Evolutionary conservation across 768 basidiomycete genomes (phyloP).

Genomic region (Leccinellum albellum): DNA sequence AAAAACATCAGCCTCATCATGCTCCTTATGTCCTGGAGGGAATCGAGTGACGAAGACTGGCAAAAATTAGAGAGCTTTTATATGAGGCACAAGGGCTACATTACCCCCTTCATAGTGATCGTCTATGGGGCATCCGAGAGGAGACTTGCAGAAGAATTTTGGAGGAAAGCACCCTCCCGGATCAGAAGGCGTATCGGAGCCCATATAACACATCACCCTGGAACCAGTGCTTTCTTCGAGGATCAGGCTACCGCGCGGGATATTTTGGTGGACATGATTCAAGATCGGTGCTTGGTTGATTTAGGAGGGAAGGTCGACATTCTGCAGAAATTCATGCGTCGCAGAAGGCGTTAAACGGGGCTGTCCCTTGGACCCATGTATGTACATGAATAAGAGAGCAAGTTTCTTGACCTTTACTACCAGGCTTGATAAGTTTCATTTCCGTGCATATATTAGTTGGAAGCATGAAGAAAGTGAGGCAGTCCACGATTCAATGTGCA

Average conservation of each 20-base stretch:
- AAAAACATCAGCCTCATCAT: constrained; percentile 14
- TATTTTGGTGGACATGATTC: constrained; percentile 12
- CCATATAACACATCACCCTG: constrained; percentile 1
- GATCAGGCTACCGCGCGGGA: not conserved
- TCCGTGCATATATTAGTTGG: no score
- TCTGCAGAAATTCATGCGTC: no score
- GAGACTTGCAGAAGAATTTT: constrained; percentile 13
- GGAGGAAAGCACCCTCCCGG: constrained; percentile 11
- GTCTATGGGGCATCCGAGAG: constrained; percentile 7
- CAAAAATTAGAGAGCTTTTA: constrained; percentile 13
- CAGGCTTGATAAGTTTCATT: no score
- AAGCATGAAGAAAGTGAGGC: no score
- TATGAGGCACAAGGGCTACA: constrained; percentile 9
- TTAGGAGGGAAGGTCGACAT: not conserved
- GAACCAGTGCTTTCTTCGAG: no score
- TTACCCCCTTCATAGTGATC: constrained; percentile 21
- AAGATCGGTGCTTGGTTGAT: constrained; percentile 15
- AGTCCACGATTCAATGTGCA: no score
- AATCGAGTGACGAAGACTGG: constrained; percentile 8
- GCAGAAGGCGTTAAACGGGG: no score
- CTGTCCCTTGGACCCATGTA: no score
- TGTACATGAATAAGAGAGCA: no score
- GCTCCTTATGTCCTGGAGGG: not conserved
- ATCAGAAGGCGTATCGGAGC: constrained; percentile 10
- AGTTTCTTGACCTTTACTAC: no score